Evolutionary conservation across 306 rosid species (phyloP).

Genomic region (peach (Prunus persica)): Prunus_persica_NCBIv2 NC_034009.1:46248001-46248500

Average conservation of each 20-base stretch:
- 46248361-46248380: not conserved
- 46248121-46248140: too few relatives aligned
- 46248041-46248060: too few relatives aligned
- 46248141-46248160: too few relatives aligned
- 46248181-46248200: not conserved
- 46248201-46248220: not conserved
- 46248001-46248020: too few relatives aligned
- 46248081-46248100: not conserved
- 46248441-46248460: conserved; percentile 86
- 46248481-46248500: conserved; percentile 94
- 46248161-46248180: not conserved
- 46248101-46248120: not conserved
- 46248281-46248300: not conserved
- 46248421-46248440: conserved; percentile 55
- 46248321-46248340: not conserved
- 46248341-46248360: not conserved
- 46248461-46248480: conserved; percentile 85
- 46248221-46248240: not conserved
- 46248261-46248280: not conserved
- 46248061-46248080: too few relatives aligned
- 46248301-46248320: not conserved
- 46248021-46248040: too few relatives aligned
- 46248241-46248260: not conserved
- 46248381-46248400: not conserved
- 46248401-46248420: not conserved